Base-by-base conservation (phyloP, 2,329 filamentous ascomycete species). In the Immersiporthe knoxdaviesiana region DNA sequence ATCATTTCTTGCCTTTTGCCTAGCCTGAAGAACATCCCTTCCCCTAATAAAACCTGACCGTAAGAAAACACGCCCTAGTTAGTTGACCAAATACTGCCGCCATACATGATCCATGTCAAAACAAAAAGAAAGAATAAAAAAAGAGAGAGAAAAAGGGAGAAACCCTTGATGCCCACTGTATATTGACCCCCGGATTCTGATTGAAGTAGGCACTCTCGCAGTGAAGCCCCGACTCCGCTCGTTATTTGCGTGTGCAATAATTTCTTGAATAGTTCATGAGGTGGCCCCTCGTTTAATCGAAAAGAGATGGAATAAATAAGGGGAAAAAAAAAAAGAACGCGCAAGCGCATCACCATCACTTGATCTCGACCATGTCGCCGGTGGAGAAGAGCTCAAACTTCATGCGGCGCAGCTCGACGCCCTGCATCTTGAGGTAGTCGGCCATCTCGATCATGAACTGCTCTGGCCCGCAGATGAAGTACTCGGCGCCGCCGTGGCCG, bases 391-490 rank as follows among this genome's bases (percentile, higher is more conserved):
- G 76, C 74, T 85, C 83, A 63, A 81, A 81, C 70, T 82, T 81
- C 73, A 85, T 77, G 56, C 82, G 78, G 21, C 72, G 68, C 3
- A 76, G 70, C 24, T 76, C 75, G 2, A 85, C 80, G 39, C 82
- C 80, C 65, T 81, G 77, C 14, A 77, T 72, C 67, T 79, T 76
- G 63, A 86, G 76, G 61, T 80, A 83, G 65, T 78, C 77, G 2
- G 79, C 78, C 77, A 85, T 83, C 74, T 87, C 84, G 2, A 81
- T 72, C 84, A 87, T 87, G 72, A 87, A 87, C 70, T 82, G 79
- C 76, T 86, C 84, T 0, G 85, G 84, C 0, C 85, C 85, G 70
- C 85, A 87, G 63, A 87, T 81, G 72, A 80, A 87, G 74, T 87
- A 88, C 76, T 86, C 84, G 4, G 85, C 79, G 16, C 80, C 78